phyloP scores from a whole-genome alignment of 208 protist species.

The Leishmania tropica region DNA sequence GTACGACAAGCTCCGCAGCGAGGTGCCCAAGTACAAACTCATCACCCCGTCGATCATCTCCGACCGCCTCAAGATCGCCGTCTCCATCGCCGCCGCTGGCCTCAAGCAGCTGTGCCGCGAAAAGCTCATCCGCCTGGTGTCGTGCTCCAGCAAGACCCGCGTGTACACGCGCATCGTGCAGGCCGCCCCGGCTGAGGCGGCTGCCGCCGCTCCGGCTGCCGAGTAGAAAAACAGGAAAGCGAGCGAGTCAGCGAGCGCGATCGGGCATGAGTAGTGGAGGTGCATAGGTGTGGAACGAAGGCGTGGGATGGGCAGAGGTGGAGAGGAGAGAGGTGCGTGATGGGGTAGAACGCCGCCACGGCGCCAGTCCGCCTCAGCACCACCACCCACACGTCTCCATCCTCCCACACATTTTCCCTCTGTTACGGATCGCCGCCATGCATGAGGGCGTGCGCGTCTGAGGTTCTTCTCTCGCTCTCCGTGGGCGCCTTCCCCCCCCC shows the following conservation, averaged over 20 bases:
- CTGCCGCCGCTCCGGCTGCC: slow-evolving; percentile 28
- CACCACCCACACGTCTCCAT: not conserved
- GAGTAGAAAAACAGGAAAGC: slow-evolving; percentile 14
- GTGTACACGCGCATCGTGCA: slow-evolving; percentile 82
- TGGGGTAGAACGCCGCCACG: not conserved
- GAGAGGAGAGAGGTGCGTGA: not conserved
- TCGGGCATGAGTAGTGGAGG: not conserved
- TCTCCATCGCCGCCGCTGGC: slow-evolving; percentile 78
- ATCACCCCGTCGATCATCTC: slow-evolving; percentile 92
- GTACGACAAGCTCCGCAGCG: slow-evolving; percentile 78
- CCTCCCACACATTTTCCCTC: not conserved
- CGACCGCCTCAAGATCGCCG: slow-evolving; percentile 89
- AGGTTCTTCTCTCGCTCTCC: not conserved
- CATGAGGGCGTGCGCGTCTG: not conserved
- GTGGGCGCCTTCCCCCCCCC: not conserved
- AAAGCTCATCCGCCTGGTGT: slow-evolving; percentile 80
- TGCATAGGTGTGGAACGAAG: not conserved
- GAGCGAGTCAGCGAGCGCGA: not conserved
- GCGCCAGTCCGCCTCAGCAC: not conserved
- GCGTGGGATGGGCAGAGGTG: not conserved
- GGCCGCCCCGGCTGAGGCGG: slow-evolving; percentile 31
- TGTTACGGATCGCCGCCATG: not conserved
- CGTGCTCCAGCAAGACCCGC: slow-evolving; percentile 76
- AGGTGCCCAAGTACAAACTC: slow-evolving; percentile 93
- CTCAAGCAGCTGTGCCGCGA: slow-evolving; percentile 90